Evolutionary conservation across 169 alveolate species (phyloP).

Genomic region (Eimeria falciformis): DNA sequence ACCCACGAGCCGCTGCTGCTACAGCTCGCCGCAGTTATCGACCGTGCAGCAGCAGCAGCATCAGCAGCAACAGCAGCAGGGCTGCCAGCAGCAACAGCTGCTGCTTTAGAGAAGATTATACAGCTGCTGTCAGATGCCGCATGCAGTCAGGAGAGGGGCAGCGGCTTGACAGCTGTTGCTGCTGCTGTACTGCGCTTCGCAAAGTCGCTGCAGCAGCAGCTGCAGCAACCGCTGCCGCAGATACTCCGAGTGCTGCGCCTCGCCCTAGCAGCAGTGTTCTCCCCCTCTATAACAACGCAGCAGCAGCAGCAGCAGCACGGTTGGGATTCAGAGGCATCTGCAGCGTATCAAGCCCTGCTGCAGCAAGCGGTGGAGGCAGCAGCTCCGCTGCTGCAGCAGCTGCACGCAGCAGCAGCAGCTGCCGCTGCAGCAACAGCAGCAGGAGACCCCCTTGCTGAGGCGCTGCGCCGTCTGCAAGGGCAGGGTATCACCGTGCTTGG

Average conservation of each 20-base stretch:
- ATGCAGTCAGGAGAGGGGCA: slow-evolving; percentile 1
- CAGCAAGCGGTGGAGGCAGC: slow-evolving; percentile 3
- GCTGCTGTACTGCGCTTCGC: slow-evolving; percentile 52
- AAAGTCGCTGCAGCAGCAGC: slow-evolving; percentile 25
- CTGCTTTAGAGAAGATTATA: not conserved
- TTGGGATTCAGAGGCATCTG: slow-evolving; percentile 9
- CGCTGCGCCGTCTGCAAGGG: slow-evolving; percentile 20
- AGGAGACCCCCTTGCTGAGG: not conserved
- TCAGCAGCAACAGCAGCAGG: slow-evolving; percentile 22
- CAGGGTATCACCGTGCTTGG: slow-evolving; percentile 15
- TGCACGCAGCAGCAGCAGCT: slow-evolving; percentile 12
- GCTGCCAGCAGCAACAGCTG: slow-evolving; percentile 5
- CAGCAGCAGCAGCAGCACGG: slow-evolving; percentile 8
- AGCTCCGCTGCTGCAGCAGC: slow-evolving; percentile 42
- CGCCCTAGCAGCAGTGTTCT: not conserved
- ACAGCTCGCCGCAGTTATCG: slow-evolving; percentile 29
- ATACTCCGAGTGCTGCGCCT: slow-evolving; percentile 33
- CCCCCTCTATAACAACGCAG: not conserved
- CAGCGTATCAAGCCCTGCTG: slow-evolving; percentile 6
- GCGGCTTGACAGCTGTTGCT: slow-evolving; percentile 18
- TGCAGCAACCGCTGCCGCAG: slow-evolving; percentile 48
- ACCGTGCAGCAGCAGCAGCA: slow-evolving; percentile 52
- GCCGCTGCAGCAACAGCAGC: not conserved
- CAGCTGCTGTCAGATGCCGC: slow-evolving; percentile 55
- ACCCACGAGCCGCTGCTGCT: slow-evolving; percentile 55